phyloP scores from a whole-genome alignment of 768 basidiomycete species.

The Leccinum truebloodii region DNA sequence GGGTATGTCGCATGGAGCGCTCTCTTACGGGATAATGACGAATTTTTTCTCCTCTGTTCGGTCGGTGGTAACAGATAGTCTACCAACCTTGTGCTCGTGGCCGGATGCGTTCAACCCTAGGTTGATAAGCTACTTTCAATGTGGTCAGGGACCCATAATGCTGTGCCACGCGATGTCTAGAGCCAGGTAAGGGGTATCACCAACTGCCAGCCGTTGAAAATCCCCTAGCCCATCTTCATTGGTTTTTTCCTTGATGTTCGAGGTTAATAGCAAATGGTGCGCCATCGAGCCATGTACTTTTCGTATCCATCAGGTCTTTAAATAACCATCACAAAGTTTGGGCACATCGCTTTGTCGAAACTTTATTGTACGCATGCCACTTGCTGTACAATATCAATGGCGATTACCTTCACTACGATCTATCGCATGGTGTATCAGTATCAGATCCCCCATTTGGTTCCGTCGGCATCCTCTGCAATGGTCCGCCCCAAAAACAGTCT shows the following conservation, averaged over 20 bases:
- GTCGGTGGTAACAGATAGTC: not conserved
- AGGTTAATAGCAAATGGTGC: not conserved
- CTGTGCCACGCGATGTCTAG: not conserved
- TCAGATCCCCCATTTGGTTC: not conserved
- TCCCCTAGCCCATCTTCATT: not conserved
- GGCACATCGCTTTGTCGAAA: no score
- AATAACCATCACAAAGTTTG: not conserved
- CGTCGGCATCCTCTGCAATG: no score
- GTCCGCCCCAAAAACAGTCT: not conserved
- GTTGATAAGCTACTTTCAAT: not conserved
- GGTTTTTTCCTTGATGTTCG: not conserved
- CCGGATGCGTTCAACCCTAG: not conserved
- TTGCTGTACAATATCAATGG: no score
- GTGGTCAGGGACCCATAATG: not conserved
- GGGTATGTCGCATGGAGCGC: no score
- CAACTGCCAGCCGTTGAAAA: not conserved
- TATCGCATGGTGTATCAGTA: not conserved
- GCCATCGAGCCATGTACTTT: not conserved
- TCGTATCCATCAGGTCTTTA: not conserved
- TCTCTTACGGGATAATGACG: conserved; percentile 1
- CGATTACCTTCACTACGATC: not conserved
- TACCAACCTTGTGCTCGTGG: not conserved
- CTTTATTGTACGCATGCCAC: not conserved
- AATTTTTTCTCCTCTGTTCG: not conserved
- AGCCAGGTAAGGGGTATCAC: not conserved